Conservation (phyloP, 805 yeast species). For the Saccharomycopsis sp. region DNA sequence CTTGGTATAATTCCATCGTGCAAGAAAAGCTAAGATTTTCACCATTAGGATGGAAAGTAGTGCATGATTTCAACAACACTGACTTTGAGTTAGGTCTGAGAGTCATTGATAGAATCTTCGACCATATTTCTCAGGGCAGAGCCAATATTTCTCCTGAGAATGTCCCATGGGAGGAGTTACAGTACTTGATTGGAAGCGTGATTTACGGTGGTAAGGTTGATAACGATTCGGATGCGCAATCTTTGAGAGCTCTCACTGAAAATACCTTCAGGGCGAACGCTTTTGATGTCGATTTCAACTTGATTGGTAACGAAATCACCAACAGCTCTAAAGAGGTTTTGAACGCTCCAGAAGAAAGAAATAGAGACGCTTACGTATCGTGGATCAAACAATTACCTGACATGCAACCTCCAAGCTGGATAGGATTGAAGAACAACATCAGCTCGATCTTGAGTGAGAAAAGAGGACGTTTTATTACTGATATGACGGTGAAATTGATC, state of each 20-base stretch:
- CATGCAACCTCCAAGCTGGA: constrained; percentile 46
- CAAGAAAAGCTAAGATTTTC: constrained; percentile 51
- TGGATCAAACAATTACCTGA: constrained; percentile 56
- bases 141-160: constrained; percentile 38
- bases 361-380: constrained; percentile 28
- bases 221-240: constrained; percentile 33
- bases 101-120: constrained; percentile 39
- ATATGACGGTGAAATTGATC: neutral
- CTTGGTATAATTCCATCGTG: constrained; percentile 67
- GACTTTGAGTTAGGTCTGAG: constrained; percentile 50
- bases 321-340: constrained; percentile 23
- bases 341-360: constrained; percentile 43
- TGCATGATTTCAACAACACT: constrained; percentile 67
- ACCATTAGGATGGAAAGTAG: constrained; percentile 56
- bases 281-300: constrained; percentile 37
- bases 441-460: constrained; percentile 29
- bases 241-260: constrained; percentile 31
- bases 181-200: constrained; percentile 43
- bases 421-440: constrained; percentile 41
- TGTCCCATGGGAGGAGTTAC: constrained; percentile 51
- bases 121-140: constrained; percentile 23
- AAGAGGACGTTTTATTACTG: constrained; percentile 18
- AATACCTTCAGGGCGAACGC: constrained; percentile 35
- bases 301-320: constrained; percentile 30
- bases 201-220: constrained; percentile 56